phyloP scores from a whole-genome alignment of 2,329 filamentous ascomycete genomes.

The Aspergillus oerlinghausenensis region DNA sequence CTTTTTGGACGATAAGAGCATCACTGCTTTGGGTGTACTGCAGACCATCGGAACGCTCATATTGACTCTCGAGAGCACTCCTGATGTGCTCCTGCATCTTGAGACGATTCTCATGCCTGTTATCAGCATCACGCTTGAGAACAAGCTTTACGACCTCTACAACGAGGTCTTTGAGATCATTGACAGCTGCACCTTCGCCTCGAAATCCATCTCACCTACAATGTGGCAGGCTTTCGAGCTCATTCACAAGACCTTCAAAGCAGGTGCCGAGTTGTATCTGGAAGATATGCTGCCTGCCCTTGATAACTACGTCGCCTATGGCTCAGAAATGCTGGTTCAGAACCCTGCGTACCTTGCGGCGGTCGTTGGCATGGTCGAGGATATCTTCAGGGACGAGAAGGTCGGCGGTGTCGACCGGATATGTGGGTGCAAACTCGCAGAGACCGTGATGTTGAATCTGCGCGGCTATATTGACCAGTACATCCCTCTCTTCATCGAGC shows the following conservation, averaged over 20 bases:
- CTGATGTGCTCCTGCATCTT: conserved; percentile 88
- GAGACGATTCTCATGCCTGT: conserved; percentile 97
- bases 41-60: conserved; percentile 98
- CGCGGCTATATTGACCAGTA: conserved; percentile 83
- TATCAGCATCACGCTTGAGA: conserved; percentile 90
- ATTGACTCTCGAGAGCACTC: conserved; percentile 92
- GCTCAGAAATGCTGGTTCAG: conserved; percentile 71
- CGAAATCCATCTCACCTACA: conserved; percentile 87
- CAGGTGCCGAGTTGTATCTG: conserved; percentile 91
- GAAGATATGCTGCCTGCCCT: conserved; percentile 98
- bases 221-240: conserved; percentile 99
- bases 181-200: conserved; percentile 97
- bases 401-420: conserved; percentile 92
- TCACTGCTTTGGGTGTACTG: conserved; percentile 89
- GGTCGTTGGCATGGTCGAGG: conserved; percentile 87
- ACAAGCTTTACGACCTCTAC: conserved; percentile 96
- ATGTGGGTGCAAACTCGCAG: conserved; percentile 94
- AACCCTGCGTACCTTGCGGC: conserved; percentile 84
- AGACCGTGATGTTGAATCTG: conserved; percentile 94
- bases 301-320: conserved; percentile 96
- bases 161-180: conserved; percentile 99
- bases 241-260: conserved; percentile 95
- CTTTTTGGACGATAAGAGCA: conserved; percentile 96
- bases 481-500: conserved; percentile 79
- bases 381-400: conserved; percentile 90